These are phyloP conservation scores for Venturia pyrina DNA, from an alignment of 2,329 filamentous ascomycete species.

Conservation along the genomic window DNA sequence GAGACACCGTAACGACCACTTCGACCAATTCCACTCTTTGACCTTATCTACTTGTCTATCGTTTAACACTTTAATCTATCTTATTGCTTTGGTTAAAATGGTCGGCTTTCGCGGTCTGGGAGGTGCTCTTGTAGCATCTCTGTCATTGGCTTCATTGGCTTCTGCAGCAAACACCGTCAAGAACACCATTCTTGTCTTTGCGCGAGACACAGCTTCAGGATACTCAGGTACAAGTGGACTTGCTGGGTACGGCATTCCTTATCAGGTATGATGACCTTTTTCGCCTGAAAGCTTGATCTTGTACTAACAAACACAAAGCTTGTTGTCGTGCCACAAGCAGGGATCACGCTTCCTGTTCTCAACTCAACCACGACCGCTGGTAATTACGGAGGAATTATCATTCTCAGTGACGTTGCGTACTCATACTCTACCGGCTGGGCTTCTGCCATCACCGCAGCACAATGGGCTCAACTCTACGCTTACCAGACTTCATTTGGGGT, in stretches of 20 bases:
- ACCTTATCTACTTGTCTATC: not conserved
- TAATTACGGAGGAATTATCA: conserved; percentile 46
- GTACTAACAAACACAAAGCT: conserved; percentile 28
- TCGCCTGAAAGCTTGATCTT: not conserved
- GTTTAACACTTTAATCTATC: not conserved
- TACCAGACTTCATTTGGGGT: conserved; percentile 46
- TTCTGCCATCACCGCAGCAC: conserved; percentile 40
- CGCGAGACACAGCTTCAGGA: conserved; percentile 34
- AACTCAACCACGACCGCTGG: conserved; percentile 32
- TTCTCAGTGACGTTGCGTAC: conserved; percentile 39
- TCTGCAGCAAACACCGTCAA: not conserved
- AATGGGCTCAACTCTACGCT: conserved; percentile 41
- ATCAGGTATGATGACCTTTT: conserved; percentile 22
- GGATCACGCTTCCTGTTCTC: conserved; percentile 37
- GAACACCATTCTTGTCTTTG: conserved; percentile 42
- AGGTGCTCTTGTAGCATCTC: not conserved
- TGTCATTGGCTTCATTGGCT: not conserved
- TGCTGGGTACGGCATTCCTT: conserved; percentile 47
- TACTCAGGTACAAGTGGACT: conserved; percentile 40
- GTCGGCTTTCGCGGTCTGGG: not conserved
- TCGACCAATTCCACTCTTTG: not conserved
- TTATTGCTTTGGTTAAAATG: not conserved
- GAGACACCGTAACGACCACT: not conserved
- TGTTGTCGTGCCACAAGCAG: conserved; percentile 38
- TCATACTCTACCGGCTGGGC: conserved; percentile 27